phyloP scores from a whole-genome alignment of 2,329 filamentous ascomycete species.

The Dothiorella sarmentorum region DNA sequence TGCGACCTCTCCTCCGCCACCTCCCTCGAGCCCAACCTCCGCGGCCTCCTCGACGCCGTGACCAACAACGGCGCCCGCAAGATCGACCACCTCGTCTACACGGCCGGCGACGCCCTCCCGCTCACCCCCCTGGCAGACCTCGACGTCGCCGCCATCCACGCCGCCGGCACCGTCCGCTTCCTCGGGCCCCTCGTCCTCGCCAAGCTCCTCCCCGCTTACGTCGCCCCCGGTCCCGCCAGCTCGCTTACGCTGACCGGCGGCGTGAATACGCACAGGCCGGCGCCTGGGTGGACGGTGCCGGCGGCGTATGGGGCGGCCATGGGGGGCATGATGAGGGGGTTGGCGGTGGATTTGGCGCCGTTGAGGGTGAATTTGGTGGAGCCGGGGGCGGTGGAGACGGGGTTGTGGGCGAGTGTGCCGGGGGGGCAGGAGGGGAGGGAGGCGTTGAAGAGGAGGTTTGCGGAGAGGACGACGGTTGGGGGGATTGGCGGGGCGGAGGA shows the following conservation, averaged over 20 bases:
- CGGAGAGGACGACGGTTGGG: slow-evolving; percentile 28
- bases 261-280: slow-evolving; percentile 33
- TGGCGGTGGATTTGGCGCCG: slow-evolving; percentile 62
- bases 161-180: slow-evolving; percentile 33
- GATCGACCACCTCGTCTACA: slow-evolving; percentile 33
- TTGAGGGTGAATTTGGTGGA: slow-evolving; percentile 61
- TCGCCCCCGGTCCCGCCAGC: slow-evolving; percentile 27
- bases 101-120: slow-evolving; percentile 27
- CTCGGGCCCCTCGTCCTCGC: slow-evolving; percentile 37
- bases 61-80: slow-evolving; percentile 29
- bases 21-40: slow-evolving; percentile 30
- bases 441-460: slow-evolving; percentile 24
- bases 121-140: slow-evolving; percentile 29
- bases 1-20: slow-evolving; percentile 28
- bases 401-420: slow-evolving; percentile 37
- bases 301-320: slow-evolving; percentile 26
- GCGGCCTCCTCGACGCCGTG: slow-evolving; percentile 27
- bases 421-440: background rate
- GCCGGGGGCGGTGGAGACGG: slow-evolving; percentile 51
- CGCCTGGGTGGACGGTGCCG: slow-evolving; percentile 31
- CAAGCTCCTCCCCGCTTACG: slow-evolving; percentile 39
- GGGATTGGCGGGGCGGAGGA: slow-evolving; percentile 29
- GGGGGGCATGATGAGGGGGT: slow-evolving; percentile 48
- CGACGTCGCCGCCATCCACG: slow-evolving; percentile 25
- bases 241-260: slow-evolving; percentile 44